These are phyloP conservation scores for Arthrinium phaeospermum DNA, from an alignment of 2,329 filamentous ascomycete genomes.

Conservation along the genomic window DNA sequence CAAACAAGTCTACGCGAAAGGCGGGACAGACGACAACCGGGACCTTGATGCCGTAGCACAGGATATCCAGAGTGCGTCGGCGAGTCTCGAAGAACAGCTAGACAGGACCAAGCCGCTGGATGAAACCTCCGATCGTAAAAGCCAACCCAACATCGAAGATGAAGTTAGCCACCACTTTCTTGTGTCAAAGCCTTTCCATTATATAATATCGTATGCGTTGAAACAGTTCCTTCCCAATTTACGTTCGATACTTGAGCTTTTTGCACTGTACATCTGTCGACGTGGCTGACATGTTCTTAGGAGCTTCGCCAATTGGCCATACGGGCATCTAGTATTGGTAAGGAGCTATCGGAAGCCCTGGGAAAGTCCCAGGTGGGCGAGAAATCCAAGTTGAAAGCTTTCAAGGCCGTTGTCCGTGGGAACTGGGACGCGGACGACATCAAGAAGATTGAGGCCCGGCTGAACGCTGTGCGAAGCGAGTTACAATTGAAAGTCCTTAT, in stretches of 20 bases:
- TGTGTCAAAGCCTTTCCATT: background rate
- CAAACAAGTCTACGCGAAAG: slow-evolving; percentile 32
- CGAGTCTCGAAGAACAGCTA: slow-evolving; percentile 27
- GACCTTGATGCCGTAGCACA: slow-evolving; percentile 27
- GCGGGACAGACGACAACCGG: slow-evolving; percentile 27
- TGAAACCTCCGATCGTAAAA: background rate
- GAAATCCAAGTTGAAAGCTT: slow-evolving; percentile 28
- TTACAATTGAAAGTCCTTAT: slow-evolving; percentile 29
- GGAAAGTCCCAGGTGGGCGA: slow-evolving; percentile 22
- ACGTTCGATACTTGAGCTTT: too few relatives aligned
- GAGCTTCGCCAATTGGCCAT: slow-evolving; percentile 26
- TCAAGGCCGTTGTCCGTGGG: slow-evolving; percentile 24
- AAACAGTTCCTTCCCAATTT: too few relatives aligned
- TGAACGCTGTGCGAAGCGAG: slow-evolving; percentile 28
- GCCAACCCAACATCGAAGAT: slow-evolving; percentile 16
- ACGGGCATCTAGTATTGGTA: slow-evolving; percentile 29
- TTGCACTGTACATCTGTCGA: background rate
- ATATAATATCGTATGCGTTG: too few relatives aligned
- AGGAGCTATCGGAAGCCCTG: slow-evolving; percentile 26
- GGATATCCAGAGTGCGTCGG: slow-evolving; percentile 27
- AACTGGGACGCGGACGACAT: slow-evolving; percentile 31
- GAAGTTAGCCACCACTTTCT: slow-evolving; percentile 21
- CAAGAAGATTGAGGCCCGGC: slow-evolving; percentile 26
- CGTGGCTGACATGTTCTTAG: slow-evolving; percentile 13
- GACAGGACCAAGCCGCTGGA: background rate